Conservation (phyloP, 805 yeast species). For the Candida boleticola region DNA sequence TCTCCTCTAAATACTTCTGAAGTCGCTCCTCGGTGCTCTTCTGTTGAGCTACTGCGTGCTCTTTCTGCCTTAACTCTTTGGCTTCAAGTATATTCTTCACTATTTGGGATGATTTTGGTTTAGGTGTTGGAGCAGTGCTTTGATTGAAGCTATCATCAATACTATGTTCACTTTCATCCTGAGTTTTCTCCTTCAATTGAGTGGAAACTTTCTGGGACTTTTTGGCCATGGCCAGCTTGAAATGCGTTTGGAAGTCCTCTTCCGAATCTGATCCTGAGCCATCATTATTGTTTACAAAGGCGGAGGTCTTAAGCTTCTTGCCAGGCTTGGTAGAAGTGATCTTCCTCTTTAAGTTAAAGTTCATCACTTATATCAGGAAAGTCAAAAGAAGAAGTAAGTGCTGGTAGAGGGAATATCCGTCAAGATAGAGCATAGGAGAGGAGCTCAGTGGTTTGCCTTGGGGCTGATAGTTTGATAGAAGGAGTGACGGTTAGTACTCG, state of each 20-base stretch:
- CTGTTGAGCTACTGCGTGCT: conserved; percentile 39
- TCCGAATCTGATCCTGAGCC: conserved; percentile 7
- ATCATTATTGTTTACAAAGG: not conserved
- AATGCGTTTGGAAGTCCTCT: conserved; percentile 6
- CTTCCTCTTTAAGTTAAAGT: conserved; percentile 6
- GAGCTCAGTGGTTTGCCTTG: no score
- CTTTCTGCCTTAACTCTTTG: conserved; percentile 44
- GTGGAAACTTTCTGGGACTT: conserved; percentile 9
- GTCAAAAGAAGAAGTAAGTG: no score
- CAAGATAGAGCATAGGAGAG: no score
- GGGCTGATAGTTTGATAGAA: no score
- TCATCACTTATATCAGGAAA: no score
- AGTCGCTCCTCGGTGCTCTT: conserved; percentile 35
- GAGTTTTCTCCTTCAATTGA: conserved; percentile 6
- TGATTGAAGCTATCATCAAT: not conserved
- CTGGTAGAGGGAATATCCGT: no score
- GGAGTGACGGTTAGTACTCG: no score
- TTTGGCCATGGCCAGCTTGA: conserved; percentile 6
- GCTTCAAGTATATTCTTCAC: conserved; percentile 43
- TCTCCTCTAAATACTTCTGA: conserved; percentile 37
- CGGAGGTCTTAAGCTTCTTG: conserved; percentile 1
- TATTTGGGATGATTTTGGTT: conserved; percentile 15
- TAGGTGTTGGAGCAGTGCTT: conserved; percentile 3
- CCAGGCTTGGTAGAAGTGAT: not conserved
- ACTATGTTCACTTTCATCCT: conserved; percentile 5